Conservation (phyloP, 768 basidiomycete genomes). For the Kwoniella newhampshirensis region DNA sequence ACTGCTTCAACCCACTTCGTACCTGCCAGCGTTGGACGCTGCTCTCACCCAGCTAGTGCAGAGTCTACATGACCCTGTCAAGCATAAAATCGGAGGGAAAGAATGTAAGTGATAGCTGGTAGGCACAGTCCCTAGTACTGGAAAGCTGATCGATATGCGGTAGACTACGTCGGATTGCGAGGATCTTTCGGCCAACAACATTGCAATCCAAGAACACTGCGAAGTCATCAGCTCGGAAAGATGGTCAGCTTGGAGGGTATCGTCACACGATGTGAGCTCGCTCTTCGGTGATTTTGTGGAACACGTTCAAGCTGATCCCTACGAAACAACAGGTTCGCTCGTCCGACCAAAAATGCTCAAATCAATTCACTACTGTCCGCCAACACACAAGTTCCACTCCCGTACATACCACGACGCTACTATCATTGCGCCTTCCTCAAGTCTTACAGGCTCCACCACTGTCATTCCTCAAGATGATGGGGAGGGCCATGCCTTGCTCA, state of each 20-base stretch:
- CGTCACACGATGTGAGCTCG: conserved; percentile 76
- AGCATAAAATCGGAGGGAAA: conserved; percentile 77
- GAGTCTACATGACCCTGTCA: conserved; percentile 70
- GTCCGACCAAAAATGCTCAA: conserved; percentile 98
- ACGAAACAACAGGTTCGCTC: conserved; percentile 63
- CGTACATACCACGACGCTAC: conserved; percentile 89
- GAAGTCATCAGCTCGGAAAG: conserved; percentile 82
- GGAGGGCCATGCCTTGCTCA: conserved; percentile 79
- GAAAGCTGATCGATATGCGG: not conserved
- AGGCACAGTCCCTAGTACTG: not conserved
- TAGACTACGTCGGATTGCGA: conserved; percentile 78
- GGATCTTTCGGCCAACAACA: conserved; percentile 99
- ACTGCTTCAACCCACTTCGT: conserved; percentile 81
- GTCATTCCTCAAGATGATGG: conserved; percentile 89
- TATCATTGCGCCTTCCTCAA: conserved; percentile 64
- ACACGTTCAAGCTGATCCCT: not conserved
- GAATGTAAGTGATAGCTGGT: conserved; percentile 56
- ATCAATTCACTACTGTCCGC: conserved; percentile 93
- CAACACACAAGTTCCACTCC: conserved; percentile 76
- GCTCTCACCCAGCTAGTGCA: conserved; percentile 74
- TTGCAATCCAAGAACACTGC: conserved; percentile 88
- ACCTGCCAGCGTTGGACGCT: conserved; percentile 82
- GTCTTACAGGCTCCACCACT: conserved; percentile 65
- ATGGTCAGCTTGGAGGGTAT: conserved; percentile 98
- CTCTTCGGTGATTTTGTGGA: not conserved